These are phyloP conservation scores for Diaporthe citriasiana DNA, from an alignment of 2,329 filamentous ascomycete species.

Conservation along the genomic window DNA sequence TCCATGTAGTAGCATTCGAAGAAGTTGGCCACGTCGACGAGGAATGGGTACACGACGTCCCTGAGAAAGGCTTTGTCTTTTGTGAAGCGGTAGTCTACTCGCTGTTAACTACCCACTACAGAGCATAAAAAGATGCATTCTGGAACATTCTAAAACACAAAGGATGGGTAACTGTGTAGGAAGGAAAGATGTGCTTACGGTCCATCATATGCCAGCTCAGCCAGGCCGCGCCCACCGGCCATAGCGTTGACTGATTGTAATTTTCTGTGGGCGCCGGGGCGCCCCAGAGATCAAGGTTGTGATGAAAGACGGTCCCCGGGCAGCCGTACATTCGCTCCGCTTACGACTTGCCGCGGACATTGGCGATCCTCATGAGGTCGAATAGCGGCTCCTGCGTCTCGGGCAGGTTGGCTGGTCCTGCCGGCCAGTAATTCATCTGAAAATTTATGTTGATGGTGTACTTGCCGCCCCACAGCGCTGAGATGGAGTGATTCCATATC, in stretches of 20 bases:
- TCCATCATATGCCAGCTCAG: slow-evolving; percentile 35
- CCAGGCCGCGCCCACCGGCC: slow-evolving; percentile 37
- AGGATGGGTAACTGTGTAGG: no score
- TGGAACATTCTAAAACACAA: no score
- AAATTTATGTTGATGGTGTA: slow-evolving; percentile 57
- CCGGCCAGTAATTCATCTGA: slow-evolving; percentile 54
- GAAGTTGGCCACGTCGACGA: slow-evolving; percentile 29
- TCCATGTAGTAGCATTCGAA: slow-evolving; percentile 29
- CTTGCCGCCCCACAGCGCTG: slow-evolving; percentile 53
- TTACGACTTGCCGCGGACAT: slow-evolving; percentile 46
- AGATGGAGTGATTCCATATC: slow-evolving; percentile 52
- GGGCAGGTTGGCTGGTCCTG: slow-evolving; percentile 50
- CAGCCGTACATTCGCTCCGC: slow-evolving; percentile 46
- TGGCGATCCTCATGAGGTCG: slow-evolving; percentile 33
- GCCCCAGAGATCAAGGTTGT: slow-evolving; percentile 47
- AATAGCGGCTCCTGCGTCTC: slow-evolving; percentile 48
- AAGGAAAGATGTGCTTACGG: background rate
- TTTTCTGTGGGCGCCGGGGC: slow-evolving; percentile 43
- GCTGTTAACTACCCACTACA: no score
- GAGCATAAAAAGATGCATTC: no score
- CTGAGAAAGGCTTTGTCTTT: slow-evolving; percentile 26
- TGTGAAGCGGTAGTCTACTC: slow-evolving; percentile 36
- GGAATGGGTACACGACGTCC: slow-evolving; percentile 32
- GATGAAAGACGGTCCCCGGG: slow-evolving; percentile 44
- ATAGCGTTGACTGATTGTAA: slow-evolving; percentile 36